Conservation (phyloP, 2,329 filamentous ascomycete species). For the Moelleriella libera region DNA sequence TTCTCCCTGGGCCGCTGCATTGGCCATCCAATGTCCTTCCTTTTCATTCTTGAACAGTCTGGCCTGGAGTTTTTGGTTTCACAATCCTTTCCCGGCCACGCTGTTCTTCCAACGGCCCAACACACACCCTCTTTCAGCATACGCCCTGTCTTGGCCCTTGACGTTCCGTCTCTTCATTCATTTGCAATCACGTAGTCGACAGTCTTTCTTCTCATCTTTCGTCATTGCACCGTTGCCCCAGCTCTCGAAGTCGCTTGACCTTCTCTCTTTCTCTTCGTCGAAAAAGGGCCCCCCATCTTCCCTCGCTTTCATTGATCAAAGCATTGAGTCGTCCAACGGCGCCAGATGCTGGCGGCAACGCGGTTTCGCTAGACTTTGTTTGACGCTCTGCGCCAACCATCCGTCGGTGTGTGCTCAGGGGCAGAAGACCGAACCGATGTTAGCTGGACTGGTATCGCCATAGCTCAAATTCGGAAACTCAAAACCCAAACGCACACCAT, state of each 20-base stretch:
- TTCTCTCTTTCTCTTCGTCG: neutral
- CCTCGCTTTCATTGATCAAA: too few relatives aligned
- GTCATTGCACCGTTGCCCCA: neutral
- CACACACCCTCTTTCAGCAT: neutral
- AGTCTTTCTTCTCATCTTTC: neutral
- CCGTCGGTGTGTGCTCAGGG: too few relatives aligned
- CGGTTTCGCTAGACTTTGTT: too few relatives aligned
- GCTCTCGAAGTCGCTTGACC: neutral
- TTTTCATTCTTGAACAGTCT: neutral
- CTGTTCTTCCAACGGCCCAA: neutral
- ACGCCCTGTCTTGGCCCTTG: neutral
- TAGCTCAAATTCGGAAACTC: neutral
- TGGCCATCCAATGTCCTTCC: neutral
- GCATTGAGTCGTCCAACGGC: too few relatives aligned
- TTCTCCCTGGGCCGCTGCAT: neutral
- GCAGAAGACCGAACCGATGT: neutral
- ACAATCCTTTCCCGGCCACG: neutral
- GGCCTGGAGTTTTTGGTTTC: neutral
- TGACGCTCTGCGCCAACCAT: too few relatives aligned
- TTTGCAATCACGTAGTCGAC: neutral
- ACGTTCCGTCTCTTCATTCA: neutral
- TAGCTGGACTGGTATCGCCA: constrained; percentile 1
- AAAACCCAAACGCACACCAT: neutral
- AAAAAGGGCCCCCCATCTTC: too few relatives aligned
- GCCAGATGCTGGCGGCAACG: too few relatives aligned